Conservation (phyloP, 169 alveolate genomes). For the Besnoitia besnoiti region DNA sequence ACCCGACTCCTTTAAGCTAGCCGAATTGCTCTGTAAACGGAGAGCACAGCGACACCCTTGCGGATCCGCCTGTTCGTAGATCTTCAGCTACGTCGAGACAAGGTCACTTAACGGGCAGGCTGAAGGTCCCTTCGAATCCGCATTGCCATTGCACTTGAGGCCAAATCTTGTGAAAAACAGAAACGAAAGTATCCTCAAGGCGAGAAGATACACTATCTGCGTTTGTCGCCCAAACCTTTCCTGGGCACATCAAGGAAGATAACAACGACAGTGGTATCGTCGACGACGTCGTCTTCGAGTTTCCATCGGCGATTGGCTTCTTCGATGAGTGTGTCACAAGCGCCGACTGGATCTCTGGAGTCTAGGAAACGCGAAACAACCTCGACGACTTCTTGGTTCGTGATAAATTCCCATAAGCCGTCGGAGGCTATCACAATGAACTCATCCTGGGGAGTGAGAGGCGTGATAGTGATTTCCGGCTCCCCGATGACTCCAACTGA, state of each 20-base stretch:
- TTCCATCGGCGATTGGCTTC: conserved; percentile 77
- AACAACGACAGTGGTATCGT: conserved; percentile 77
- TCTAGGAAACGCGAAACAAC: conserved; percentile 69
- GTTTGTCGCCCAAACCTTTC: neutral
- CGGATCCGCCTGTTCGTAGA: no score
- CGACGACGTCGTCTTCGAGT: conserved; percentile 72
- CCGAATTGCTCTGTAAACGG: no score
- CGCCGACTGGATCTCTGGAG: conserved; percentile 74
- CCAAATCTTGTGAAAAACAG: no score
- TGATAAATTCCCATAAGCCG: conserved; percentile 85
- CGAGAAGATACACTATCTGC: neutral
- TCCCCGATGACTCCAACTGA: conserved; percentile 88
- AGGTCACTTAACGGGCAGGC: no score
- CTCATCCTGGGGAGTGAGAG: conserved; percentile 70
- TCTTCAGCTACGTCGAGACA: no score
- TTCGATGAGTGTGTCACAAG: conserved; percentile 77
- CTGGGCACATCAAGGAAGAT: conserved; percentile 52
- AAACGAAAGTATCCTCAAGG: neutral
- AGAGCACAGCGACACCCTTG: no score
- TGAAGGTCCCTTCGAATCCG: no score
- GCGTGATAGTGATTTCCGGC: conserved; percentile 81
- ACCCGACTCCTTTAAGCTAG: no score
- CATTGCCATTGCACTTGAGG: no score
- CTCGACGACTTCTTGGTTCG: conserved; percentile 81
- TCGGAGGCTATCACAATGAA: conserved; percentile 79